Evolutionary conservation across 2,329 filamentous ascomycete genomes (phyloP).

Genomic region (Fusarium austroafricanum): DNA sequence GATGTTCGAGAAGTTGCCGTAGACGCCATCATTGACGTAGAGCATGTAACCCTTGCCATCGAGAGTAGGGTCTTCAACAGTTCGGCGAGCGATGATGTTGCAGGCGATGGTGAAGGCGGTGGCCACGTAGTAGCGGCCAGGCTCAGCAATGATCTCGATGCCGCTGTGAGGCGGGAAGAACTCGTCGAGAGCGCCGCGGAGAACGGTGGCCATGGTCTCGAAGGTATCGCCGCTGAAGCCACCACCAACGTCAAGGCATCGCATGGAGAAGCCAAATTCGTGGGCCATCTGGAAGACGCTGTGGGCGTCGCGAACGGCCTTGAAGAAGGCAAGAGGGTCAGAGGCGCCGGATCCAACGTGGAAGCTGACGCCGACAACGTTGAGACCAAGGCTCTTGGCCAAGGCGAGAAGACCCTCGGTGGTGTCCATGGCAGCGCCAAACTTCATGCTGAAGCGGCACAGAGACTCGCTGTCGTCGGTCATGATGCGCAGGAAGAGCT

Average conservation of each 20-base stretch:
- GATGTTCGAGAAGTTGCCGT: conserved; percentile 99
- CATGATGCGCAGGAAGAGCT: conserved; percentile 93
- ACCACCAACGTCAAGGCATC: conserved; percentile 92
- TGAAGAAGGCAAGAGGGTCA: conserved; percentile 90
- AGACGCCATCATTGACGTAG: conserved; percentile 97
- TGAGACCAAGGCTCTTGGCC: conserved; percentile 84
- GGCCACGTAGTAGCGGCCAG: conserved; percentile 95
- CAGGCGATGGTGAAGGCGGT: conserved; percentile 94
- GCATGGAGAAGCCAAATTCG: conserved; percentile 80
- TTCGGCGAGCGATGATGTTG: conserved; percentile 95
- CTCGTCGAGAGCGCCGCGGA: conserved; percentile 82
- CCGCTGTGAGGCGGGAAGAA: conserved; percentile 81
- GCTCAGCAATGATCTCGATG: conserved; percentile 92
- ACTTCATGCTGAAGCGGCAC: conserved; percentile 97
- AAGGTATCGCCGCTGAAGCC: conserved; percentile 94
- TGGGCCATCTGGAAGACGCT: conserved; percentile 87
- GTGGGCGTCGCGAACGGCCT: conserved; percentile 90
- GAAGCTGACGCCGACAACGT: conserved; percentile 96
- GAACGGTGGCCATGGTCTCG: conserved; percentile 85
- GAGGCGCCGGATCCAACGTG: conserved; percentile 97
- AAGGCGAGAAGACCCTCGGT: conserved; percentile 81
- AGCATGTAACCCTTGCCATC: conserved; percentile 88
- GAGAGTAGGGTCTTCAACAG: conserved; percentile 77
- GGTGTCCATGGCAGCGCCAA: conserved; percentile 88
- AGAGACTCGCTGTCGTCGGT: conserved; percentile 96